Evolutionary conservation across 352 stramenopile genomes (phyloP).

Genomic region (Phytopythium chamaehyphon): DNA sequence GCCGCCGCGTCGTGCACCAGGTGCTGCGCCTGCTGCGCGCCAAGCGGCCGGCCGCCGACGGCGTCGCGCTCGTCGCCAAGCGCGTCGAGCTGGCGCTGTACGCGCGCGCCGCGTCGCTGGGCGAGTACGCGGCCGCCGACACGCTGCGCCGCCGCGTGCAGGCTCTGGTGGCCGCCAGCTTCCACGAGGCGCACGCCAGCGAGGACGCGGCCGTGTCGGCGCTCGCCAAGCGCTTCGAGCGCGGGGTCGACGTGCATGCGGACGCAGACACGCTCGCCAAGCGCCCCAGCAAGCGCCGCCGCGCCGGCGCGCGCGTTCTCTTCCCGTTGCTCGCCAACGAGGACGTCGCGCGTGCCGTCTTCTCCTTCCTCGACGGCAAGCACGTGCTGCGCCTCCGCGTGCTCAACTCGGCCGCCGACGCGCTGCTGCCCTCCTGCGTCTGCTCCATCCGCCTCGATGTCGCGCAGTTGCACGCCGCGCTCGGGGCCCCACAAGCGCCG

Average conservation of each 20-base stretch:
- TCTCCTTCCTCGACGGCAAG: conserved; percentile 58
- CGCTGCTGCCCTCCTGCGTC: conserved; percentile 51
- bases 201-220: conserved; percentile 10
- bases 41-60: conserved; percentile 9
- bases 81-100: conserved; percentile 76
- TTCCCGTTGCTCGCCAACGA: conserved; percentile 21
- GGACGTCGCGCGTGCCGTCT: conserved; percentile 49
- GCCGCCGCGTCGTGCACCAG: conserved; percentile 63
- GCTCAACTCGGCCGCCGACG: conserved; percentile 46
- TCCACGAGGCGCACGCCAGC: conserved; percentile 49
- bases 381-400: conserved; percentile 41
- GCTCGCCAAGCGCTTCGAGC: not conserved
- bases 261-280: conserved; percentile 3
- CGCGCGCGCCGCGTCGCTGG: conserved; percentile 52
- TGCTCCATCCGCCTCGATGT: conserved; percentile 48
- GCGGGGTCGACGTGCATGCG: too few species aligned
- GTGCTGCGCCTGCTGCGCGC: conserved; percentile 57
- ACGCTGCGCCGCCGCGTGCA: conserved; percentile 71
- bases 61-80: conserved; percentile 45
- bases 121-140: conserved; percentile 65
- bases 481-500: conserved; percentile 16
- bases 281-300: conserved; percentile 33
- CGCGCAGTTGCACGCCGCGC: conserved; percentile 24
- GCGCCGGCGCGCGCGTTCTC: not conserved
- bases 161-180: conserved; percentile 59